Base-by-base conservation (phyloP, 2,329 filamentous ascomycete genomes). In the Microcyclospora pomicola region DNA sequence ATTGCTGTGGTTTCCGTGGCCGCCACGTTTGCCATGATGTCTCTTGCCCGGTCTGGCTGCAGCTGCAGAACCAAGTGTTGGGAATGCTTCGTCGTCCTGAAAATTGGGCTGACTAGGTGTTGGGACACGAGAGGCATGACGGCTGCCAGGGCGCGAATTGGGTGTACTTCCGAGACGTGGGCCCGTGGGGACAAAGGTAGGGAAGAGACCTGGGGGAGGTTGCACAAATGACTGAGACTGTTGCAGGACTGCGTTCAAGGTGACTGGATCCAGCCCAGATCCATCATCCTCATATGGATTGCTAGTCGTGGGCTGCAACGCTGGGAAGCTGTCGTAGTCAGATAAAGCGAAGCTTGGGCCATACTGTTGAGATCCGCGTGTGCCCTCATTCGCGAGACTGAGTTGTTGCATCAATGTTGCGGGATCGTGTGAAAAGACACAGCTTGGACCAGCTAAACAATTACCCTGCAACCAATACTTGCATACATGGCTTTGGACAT, bases 401-500 rank as follows among this genome's bases (percentile, higher is more conserved):
- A 98, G 72, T 49, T 82, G 82, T 52, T 80, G 85, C 63, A 94
- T 77, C 11, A 95, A 72, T 48, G 85, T 75, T 1, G 86, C 77
- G 2, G 91, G 91, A 51, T 98, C 91, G 60, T 98, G 91, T 11
- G 88, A 96, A 65, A 98, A 98, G 42, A 94, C 84, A 60, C 91
- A 98, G 2, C 85, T 87, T 40, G 86, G 80, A 28, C 91, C 88
- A 14, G 91, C 91, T 27, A 98, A 72, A 57, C 91, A 98, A 53
- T 88, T 95, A 1, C 91, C 91, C 65, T 85, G 85, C 37, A 98
- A 72, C 84, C 87, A 98, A 59, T 96, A 96, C 84, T 96, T 96
- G 87, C 91, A 98, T 44, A 98, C 73, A 53, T 95, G 91, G 55
- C 83, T 92, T 56, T 84, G 93, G 33, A 94, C 72, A 59, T 98